Base-by-base conservation (phyloP, 176 grass and related monocot species). In the Avena eriantha region DNA sequence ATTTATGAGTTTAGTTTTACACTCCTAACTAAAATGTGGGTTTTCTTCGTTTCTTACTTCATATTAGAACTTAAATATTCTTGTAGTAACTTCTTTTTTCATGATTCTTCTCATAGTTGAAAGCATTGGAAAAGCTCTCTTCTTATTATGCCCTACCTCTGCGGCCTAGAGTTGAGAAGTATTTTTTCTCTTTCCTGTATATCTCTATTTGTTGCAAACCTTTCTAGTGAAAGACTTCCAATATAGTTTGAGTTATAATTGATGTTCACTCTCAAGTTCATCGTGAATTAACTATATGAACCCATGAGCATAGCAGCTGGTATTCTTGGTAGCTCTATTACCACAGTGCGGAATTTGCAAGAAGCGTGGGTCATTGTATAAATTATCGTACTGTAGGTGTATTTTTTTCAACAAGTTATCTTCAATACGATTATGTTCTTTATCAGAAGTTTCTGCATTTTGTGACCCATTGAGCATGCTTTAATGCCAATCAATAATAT, bases 151-250 rank as follows among this genome's bases (percentile, higher is more conserved):
- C 70, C 76, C 69, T 98, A 86, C 89, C 92, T 6, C 88, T 98
- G 24, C 92, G 92, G 31, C 93, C 93, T 87, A 93, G 93, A 61
- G 92, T 94, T 36, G 90, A 92, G 79, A 86, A 86, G 96, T 98
- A 92, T 86, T 60, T 89, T 46, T 66, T 36, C 24, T 16, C 48
- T 70, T 57, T 83, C 59, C 15, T 68, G 56, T 74, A 46, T 69
- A 46, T 24, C 16, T 68, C 31, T 14, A 18, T 80, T 68, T 68
- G 3, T 80, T 10, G 23, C 39, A 65, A 31, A 57, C 47, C 4
- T 5, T 50, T 76, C 41, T 49, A 43, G 45, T 36, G 22, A 76
- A 43, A 82, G 18, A 59, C 10, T 61, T 82, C 21, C 35, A 75
- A 26, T 47, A 83, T 34, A 29, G 4, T 78, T 75, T 85, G 9